Evolutionary conservation across 2,329 filamentous ascomycete genomes (phyloP).

Genomic region (Plenodomus tracheiphilus): DNA sequence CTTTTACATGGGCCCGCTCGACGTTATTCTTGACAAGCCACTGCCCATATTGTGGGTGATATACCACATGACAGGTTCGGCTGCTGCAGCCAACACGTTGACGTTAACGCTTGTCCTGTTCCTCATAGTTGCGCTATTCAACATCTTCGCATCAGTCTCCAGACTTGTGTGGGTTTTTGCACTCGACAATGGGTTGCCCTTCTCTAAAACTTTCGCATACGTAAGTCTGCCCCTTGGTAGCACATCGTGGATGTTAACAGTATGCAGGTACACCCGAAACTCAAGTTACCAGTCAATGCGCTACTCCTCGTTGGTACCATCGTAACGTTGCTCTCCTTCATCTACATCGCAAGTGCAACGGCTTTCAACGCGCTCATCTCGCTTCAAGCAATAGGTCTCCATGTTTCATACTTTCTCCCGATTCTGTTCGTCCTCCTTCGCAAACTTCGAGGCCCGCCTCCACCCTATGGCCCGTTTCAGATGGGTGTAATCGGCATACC

Average conservation of each 20-base stretch:
- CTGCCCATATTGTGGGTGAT: conserved; percentile 46
- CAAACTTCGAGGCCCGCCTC: conserved; percentile 19
- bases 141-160: conserved; percentile 52
- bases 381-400: conserved; percentile 35
- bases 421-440: conserved; percentile 33
- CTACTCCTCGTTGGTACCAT: conserved; percentile 27
- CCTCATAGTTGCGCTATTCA: conserved; percentile 47
- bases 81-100: conserved; percentile 47
- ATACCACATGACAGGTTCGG: conserved; percentile 47
- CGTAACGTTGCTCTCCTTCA: conserved; percentile 38
- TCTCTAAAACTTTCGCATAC: conserved; percentile 37
- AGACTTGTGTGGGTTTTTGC: conserved; percentile 57
- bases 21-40: conserved; percentile 14
- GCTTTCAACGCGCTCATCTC: conserved; percentile 45
- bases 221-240: conserved; percentile 13
- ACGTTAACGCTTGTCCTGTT: conserved; percentile 45
- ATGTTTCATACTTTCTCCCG: conserved; percentile 38
- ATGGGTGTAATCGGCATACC: conserved; percentile 29
- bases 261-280: conserved; percentile 29
- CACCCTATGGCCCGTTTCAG: conserved; percentile 32
- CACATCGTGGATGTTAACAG: not conserved
- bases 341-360: conserved; percentile 35
- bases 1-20: conserved; percentile 50
- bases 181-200: conserved; percentile 52
- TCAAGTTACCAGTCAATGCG: conserved; percentile 29